These are phyloP conservation scores for Pseudozyma flocculosa DNA, from an alignment of 1,284 basidiomycete genomes.

Conservation along the genomic window DNA sequence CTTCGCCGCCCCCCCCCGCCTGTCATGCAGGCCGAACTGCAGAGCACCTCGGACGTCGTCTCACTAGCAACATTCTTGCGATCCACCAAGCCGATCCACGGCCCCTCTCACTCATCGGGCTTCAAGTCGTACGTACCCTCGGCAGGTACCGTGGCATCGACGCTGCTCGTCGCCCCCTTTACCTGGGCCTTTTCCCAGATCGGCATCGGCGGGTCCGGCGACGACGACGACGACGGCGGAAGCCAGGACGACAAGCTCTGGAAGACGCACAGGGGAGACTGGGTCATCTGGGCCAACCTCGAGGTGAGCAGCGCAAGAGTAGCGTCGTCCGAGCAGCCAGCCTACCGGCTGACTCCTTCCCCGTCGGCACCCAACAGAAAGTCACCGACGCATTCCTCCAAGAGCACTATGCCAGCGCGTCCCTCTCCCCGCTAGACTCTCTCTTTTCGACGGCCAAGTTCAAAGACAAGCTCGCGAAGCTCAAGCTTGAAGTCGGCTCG, in stretches of 20 bases:
- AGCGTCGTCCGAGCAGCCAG: too few species aligned
- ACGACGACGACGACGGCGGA: slow-evolving; percentile 60
- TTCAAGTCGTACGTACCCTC: slow-evolving; percentile 15
- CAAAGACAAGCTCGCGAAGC: not conserved
- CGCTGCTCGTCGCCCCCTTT: slow-evolving; percentile 11
- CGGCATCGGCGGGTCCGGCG: slow-evolving; percentile 68
- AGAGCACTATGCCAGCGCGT: slow-evolving; percentile 10
- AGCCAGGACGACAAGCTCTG: slow-evolving; percentile 63
- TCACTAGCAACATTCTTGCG: slow-evolving; percentile 66
- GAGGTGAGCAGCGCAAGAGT: slow-evolving; percentile 63
- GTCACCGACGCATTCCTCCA: slow-evolving; percentile 7
- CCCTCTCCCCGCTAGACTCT: slow-evolving; percentile 22
- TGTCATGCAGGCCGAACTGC: slow-evolving; percentile 12
- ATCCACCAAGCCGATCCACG: slow-evolving; percentile 68
- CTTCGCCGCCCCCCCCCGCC: not conserved
- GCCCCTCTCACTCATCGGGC: slow-evolving; percentile 60
- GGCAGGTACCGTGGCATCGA: slow-evolving; percentile 6
- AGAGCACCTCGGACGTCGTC: slow-evolving; percentile 60
- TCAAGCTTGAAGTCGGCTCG: not conserved
- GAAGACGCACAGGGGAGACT: slow-evolving; percentile 65
- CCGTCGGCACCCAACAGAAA: too few species aligned
- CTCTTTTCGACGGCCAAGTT: slow-evolving; percentile 20
- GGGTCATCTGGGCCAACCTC: slow-evolving; percentile 70
- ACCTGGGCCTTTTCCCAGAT: slow-evolving; percentile 77
- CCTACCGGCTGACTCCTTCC: too few species aligned